These are phyloP conservation scores for Curvularia lunata DNA, from an alignment of 2,329 filamentous ascomycete species.

Conservation along the genomic window DNA sequence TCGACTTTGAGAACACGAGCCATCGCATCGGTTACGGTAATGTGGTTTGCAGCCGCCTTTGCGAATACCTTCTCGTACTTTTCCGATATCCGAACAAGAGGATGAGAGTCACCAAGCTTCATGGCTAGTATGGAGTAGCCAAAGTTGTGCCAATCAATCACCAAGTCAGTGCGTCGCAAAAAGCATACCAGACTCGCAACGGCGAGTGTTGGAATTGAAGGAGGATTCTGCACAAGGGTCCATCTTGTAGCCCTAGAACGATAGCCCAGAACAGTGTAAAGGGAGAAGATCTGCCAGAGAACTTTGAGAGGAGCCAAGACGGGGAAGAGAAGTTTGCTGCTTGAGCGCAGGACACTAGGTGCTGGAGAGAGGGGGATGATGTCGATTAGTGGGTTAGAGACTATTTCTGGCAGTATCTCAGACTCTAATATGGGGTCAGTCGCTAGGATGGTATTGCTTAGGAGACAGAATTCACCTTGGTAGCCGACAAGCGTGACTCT, in stretches of 20 bases:
- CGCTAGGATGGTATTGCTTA: not conserved
- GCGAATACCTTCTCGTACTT: constrained; percentile 79
- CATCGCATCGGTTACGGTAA: constrained; percentile 93
- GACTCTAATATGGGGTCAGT: constrained; percentile 64
- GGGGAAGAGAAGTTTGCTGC: constrained; percentile 75
- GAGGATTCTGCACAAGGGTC: constrained; percentile 93
- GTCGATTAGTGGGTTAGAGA: constrained; percentile 70
- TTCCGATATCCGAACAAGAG: constrained; percentile 77
- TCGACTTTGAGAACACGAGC: constrained; percentile 70
- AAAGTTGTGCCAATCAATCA: constrained; percentile 99
- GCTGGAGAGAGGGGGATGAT: constrained; percentile 73
- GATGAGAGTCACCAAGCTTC: constrained; percentile 68
- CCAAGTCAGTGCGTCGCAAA: constrained; percentile 77
- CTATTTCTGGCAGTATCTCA: constrained; percentile 77
- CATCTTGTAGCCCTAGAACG: constrained; percentile 75
- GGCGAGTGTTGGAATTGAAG: constrained; percentile 87
- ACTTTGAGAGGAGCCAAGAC: constrained; percentile 84
- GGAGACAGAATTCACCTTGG: constrained; percentile 61
- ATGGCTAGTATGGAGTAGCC: constrained; percentile 88
- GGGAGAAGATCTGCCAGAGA: constrained; percentile 75
- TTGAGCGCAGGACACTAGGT: constrained; percentile 69
- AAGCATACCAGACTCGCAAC: constrained; percentile 75
- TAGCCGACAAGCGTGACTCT: constrained; percentile 88
- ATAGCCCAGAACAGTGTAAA: constrained; percentile 78
- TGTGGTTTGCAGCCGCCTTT: constrained; percentile 71